These are phyloP conservation scores for Teratosphaeriaceae sp. DNA, from an alignment of 2,329 filamentous ascomycete species.

Conservation along the genomic window DNA sequence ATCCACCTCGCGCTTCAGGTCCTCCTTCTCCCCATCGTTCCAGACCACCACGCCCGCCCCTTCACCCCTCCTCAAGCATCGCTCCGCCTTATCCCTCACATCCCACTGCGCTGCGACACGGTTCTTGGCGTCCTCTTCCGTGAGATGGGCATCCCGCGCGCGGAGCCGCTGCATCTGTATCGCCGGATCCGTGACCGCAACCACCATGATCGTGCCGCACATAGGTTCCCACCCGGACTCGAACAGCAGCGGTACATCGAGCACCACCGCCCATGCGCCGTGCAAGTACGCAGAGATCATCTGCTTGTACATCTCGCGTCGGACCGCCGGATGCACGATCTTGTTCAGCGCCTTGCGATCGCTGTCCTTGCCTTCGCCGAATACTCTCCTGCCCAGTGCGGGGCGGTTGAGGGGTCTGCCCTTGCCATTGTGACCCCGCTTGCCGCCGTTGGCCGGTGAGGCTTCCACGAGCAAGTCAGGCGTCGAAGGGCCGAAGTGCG, in stretches of 20 bases:
- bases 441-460: slow-evolving; percentile 35
- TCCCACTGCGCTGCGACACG: slow-evolving; percentile 81
- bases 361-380: slow-evolving; percentile 67
- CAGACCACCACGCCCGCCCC: slow-evolving; percentile 72
- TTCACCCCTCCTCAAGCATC: slow-evolving; percentile 59
- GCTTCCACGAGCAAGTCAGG: slow-evolving; percentile 73
- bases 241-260: slow-evolving; percentile 89
- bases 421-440: slow-evolving; percentile 51
- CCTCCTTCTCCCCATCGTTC: slow-evolving; percentile 74
- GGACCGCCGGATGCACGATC: slow-evolving; percentile 89
- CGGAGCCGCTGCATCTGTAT: slow-evolving; percentile 77
- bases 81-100: slow-evolving; percentile 72
- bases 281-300: slow-evolving; percentile 66
- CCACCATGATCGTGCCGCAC: slow-evolving; percentile 80
- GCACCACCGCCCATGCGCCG: slow-evolving; percentile 80
- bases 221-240: slow-evolving; percentile 80
- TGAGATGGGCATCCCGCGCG: slow-evolving; percentile 69
- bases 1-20: slow-evolving; percentile 61
- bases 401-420: slow-evolving; percentile 77
- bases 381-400: slow-evolving; percentile 77
- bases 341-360: slow-evolving; percentile 75
- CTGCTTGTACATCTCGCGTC: slow-evolving; percentile 69
- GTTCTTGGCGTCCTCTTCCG: slow-evolving; percentile 78
- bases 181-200: slow-evolving; percentile 71
- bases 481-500: slow-evolving; percentile 72